Base-by-base conservation (phyloP, 75 land plant species). In the Adiantum capillusveneris region DNA sequence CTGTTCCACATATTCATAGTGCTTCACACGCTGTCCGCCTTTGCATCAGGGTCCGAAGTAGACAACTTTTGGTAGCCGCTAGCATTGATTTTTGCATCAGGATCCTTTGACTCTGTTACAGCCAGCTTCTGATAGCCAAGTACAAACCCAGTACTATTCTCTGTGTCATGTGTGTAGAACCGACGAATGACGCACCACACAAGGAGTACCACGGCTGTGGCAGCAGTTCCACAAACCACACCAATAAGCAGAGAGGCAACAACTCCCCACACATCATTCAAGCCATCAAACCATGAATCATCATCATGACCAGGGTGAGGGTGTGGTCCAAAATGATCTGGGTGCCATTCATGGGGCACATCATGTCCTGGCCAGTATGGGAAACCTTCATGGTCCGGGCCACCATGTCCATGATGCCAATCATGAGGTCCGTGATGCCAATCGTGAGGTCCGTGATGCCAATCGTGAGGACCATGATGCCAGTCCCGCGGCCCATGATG, bases 201-300 rank as follows among this genome's bases (percentile, higher is more conserved):
- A 25, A 75, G 63, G 54, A 75, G 17, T 39, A 58, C 43, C 37
- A 64, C 16, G 31, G 66, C 66, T 1, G 78, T 71, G 57, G 76
- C 43, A 58, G 67, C 18, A 0, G 82, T 78, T 16, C 71, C 78
- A 54, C 78, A 79, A 3, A 55, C 74, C 41, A 73, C 56, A 11
- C 65, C 73, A 39, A 81, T 64, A 21, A 77, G 50, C 66, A 76
- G 11, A 11, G 76, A 58, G 6, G 62, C 45, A 16, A 77, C 12
- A 9, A 77, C 31, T 51, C 44, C 56, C 60, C 57, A 63, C 9
- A 67, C 45, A 58, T 62, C 65, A 30, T 29, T 17, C 0, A 26
- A 21, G 12, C 24, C 63, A 53, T 48, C 49, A 46, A 46, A 46
- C 49, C 49, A 46, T 17, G 21, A 46, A 14, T 17, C 49, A 46